These are phyloP conservation scores for Coemansia sp. DNA, from an alignment of 192 early-diverging fungal species.

Conservation along the genomic window DNA sequence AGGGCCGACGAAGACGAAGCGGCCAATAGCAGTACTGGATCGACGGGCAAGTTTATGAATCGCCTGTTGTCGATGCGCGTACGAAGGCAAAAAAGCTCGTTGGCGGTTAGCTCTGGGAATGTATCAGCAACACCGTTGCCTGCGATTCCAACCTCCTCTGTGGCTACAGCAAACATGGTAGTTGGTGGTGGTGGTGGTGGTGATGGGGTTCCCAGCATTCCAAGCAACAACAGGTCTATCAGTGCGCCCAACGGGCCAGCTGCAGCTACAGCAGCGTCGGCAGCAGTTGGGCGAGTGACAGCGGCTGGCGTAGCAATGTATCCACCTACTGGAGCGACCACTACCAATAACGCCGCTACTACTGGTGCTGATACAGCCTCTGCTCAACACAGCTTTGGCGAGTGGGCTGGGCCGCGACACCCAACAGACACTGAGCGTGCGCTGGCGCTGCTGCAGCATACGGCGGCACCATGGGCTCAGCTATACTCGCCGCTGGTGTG, in stretches of 20 bases:
- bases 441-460: slow-evolving; percentile 26
- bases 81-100: slow-evolving; percentile 40
- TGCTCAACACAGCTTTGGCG: slow-evolving; percentile 11
- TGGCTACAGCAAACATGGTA: background rate
- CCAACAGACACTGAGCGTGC: slow-evolving; percentile 47
- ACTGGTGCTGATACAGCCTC: too few relatives aligned
- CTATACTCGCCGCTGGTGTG: slow-evolving; percentile 46
- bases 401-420: slow-evolving; percentile 38
- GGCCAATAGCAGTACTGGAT: slow-evolving; percentile 22
- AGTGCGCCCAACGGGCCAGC: slow-evolving; percentile 7
- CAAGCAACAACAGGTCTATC: slow-evolving; percentile 6
- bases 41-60: slow-evolving; percentile 40
- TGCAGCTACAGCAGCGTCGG: background rate
- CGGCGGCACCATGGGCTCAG: slow-evolving; percentile 39
- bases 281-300: background rate
- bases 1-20: slow-evolving; percentile 35
- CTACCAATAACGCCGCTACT: too few relatives aligned
- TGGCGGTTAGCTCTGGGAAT: background rate
- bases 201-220: background rate
- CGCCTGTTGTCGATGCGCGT: slow-evolving; percentile 45
- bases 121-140: background rate
- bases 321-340: too few relatives aligned
- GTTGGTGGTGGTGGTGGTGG: too few relatives aligned
- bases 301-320: too few relatives aligned
- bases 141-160: background rate